Percentiles rank a stretch among this genome's conserved stretches.
Evolutionary conservation across 345 rosid species (phyloP).

Genomic region (Eutrema heterophyllum): DNA sequence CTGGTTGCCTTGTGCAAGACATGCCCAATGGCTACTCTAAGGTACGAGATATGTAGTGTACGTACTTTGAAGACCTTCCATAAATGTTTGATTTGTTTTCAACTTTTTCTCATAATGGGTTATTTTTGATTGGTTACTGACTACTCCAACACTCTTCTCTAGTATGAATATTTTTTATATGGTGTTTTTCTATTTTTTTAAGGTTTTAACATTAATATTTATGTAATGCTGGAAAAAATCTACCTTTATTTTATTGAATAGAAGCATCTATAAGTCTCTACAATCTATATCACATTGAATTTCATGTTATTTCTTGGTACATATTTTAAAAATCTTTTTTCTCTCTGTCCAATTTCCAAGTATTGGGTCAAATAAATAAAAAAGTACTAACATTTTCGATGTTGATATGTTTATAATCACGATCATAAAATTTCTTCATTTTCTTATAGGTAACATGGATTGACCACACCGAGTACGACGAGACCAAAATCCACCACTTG

Average conservation of each 20-base stretch:
- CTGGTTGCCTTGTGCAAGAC: conserved; percentile 92
- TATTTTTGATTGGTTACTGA: too few species aligned
- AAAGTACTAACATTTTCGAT: neutral
- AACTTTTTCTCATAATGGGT: neutral
- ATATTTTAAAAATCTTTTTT: neutral
- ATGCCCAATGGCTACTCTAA: conserved; percentile 92
- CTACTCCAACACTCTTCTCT: too few species aligned
- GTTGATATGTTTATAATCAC: too few species aligned
- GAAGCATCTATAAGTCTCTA: neutral
- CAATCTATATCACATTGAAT: neutral
- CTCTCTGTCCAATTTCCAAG: neutral
- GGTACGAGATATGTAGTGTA: conserved; percentile 33
- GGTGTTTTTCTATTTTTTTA: too few species aligned
- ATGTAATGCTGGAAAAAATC: too few species aligned
- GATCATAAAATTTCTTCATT: neutral
- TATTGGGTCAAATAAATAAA: neutral
- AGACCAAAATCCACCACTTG: conserved; percentile 59
- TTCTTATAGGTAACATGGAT: conserved; percentile 81
- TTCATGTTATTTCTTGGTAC: neutral
- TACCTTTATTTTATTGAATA: neutral
- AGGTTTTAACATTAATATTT: too few species aligned
- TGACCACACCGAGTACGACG: conserved; percentile 89
- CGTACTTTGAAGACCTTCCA: neutral
- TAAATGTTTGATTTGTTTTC: neutral
- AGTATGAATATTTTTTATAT: too few species aligned